These are phyloP conservation scores for Candida nitratophila DNA, from an alignment of 805 yeast species.

Conservation along the genomic window DNA sequence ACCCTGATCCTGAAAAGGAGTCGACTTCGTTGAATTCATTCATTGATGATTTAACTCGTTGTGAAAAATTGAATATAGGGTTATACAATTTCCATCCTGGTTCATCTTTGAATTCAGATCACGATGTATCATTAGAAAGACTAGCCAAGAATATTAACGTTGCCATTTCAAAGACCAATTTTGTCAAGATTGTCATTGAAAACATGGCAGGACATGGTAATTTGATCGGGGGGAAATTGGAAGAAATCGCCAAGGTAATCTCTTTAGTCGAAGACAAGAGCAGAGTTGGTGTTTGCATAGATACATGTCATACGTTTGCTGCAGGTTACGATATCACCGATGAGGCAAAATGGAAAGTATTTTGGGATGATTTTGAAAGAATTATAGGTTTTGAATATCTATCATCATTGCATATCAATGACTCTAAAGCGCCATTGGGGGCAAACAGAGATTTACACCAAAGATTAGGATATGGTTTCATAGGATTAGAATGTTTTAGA, in stretches of 20 bases:
- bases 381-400: slow-evolving; percentile 70
- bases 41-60: slow-evolving; percentile 78
- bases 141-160: slow-evolving; percentile 75
- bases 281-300: slow-evolving; percentile 93
- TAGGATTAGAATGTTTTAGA: slow-evolving; percentile 82
- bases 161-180: slow-evolving; percentile 65
- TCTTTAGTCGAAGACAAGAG: slow-evolving; percentile 69
- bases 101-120: slow-evolving; percentile 67
- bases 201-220: slow-evolving; percentile 98
- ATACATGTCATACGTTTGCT: slow-evolving; percentile 94
- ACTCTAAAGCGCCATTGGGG: slow-evolving; percentile 88
- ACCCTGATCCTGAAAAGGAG: slow-evolving; percentile 78
- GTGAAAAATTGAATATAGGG: slow-evolving; percentile 81
- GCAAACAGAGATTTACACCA: slow-evolving; percentile 92
- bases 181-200: slow-evolving; percentile 85
- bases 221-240: slow-evolving; percentile 73
- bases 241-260: slow-evolving; percentile 72
- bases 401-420: slow-evolving; percentile 82
- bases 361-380: slow-evolving; percentile 73
- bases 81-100: slow-evolving; percentile 93
- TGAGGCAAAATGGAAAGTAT: slow-evolving; percentile 46
- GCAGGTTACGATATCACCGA: slow-evolving; percentile 88
- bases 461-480: slow-evolving; percentile 78
- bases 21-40: slow-evolving; percentile 70
- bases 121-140: slow-evolving; percentile 51